Evolutionary conservation across 805 yeast genomes (phyloP).

Genomic region (Candida glaebosa): DNA sequence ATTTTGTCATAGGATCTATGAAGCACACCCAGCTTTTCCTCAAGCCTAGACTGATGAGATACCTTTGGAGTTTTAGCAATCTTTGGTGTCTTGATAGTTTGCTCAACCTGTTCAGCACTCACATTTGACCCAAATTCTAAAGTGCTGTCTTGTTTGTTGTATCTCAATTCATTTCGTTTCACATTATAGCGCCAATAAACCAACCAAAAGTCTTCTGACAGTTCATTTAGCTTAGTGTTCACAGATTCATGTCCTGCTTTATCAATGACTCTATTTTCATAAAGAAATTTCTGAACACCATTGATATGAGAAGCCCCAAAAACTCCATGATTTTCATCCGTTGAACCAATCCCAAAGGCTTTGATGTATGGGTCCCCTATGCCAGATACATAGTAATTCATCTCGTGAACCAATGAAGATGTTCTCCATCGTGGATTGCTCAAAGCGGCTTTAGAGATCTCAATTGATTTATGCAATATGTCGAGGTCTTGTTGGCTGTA

Average conservation of each 20-base stretch:
- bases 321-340: conserved; percentile 23
- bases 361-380: conserved; percentile 40
- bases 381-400: conserved; percentile 51
- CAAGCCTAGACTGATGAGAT: neutral
- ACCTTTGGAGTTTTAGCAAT: neutral
- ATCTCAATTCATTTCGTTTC: conserved; percentile 33
- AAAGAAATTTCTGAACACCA: conserved; percentile 50
- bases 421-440: conserved; percentile 55
- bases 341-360: conserved; percentile 44
- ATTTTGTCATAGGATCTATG: neutral
- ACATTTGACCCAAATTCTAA: conserved; percentile 17
- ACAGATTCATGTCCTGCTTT: conserved; percentile 26
- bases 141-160: conserved; percentile 37
- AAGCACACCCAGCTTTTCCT: neutral
- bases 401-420: conserved; percentile 58
- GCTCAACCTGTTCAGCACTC: conserved; percentile 3
- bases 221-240: conserved; percentile 25
- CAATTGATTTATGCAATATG: conserved; percentile 43
- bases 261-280: conserved; percentile 46
- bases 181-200: conserved; percentile 47
- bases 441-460: conserved; percentile 47
- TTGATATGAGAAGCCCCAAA: conserved; percentile 61
- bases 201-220: conserved; percentile 49
- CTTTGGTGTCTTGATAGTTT: neutral
- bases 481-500: conserved; percentile 37